phyloP scores from a whole-genome alignment of 371 early-diverging fungal genomes.

The Coemansia sp. region DNA sequence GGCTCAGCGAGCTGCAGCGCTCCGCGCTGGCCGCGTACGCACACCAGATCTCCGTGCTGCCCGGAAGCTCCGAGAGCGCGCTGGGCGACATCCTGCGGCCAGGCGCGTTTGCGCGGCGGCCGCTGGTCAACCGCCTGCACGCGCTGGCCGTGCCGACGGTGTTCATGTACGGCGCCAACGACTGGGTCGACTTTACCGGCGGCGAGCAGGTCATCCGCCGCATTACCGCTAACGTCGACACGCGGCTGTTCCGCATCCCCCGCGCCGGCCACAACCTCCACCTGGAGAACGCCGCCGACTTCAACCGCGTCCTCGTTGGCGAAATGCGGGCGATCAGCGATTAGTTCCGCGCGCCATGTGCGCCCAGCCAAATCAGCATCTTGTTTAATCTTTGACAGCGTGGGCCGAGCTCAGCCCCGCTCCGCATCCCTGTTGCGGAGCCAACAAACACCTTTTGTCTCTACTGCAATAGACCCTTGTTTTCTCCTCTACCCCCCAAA shows the following conservation, averaged over 20 bases:
- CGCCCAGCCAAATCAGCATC: too few species aligned
- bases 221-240: constrained; percentile 56
- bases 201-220: constrained; percentile 61
- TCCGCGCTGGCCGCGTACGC: constrained; percentile 61
- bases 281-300: constrained; percentile 78
- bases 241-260: constrained; percentile 51
- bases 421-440: too few species aligned
- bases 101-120: constrained; percentile 81
- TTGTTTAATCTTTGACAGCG: too few species aligned
- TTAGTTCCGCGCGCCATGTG: neutral
- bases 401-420: neutral
- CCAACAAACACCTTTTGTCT: neutral
- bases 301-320: constrained; percentile 53
- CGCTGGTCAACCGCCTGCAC: constrained; percentile 67
- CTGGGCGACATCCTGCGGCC: constrained; percentile 72
- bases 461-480: neutral
- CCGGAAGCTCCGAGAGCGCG: constrained; percentile 58
- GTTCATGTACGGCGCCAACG: constrained; percentile 77
- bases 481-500: neutral
- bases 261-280: constrained; percentile 86
- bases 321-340: constrained; percentile 27
- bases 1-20: constrained; percentile 64
- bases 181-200: constrained; percentile 91
- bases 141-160: constrained; percentile 73
- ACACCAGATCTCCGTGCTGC: constrained; percentile 73